Evolutionary conservation across 2,329 filamentous ascomycete genomes (phyloP), one percentile per base, ranked within the genome.

Genomic region (Trichophyton simii): DNA sequence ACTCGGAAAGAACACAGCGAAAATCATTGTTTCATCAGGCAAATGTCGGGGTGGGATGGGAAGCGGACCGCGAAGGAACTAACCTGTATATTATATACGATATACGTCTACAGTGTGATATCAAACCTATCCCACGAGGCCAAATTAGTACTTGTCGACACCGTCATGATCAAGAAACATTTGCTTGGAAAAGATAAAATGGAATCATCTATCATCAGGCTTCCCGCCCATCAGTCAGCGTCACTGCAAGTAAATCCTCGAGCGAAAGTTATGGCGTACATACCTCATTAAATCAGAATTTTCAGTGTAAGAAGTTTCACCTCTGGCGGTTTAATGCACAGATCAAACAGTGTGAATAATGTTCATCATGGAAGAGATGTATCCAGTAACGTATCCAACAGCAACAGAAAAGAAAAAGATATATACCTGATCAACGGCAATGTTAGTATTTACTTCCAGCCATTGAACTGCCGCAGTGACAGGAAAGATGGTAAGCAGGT

Each of bases 231-330:
- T 42, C 22, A 59, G 67, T 77, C 69, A 78, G 75, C 69, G 66
- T 70, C 60, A 59, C 58, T 65, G 44, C 54, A 59, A 65, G 64
- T 63, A 59, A 64, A 64, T 63, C 60, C 55, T 62, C 59, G 41
- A 48, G 57, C 3, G 9, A 22, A 22, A 25, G 44, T 28, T 7
- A 15, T 25, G 46, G 22, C 31, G 54, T 50, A 73, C 75, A 68
- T 69, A 80, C 82, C 82, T 84, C 82, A 84, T 84, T 85, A 84
- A 84, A 85, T 85, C 83, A 85, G 83, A 85, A 83, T 85, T 83
- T 82, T 82, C 76, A 79, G 78, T 82, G 80, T 80, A 72, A 71
- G 77, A 78, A 82, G 84, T 80, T 67, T 73, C 77, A 79, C 68
- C 28, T 55, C 50, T 36, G 74, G 77, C 76, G 74, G 28, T 78